Base-by-base conservation (phyloP, 495 filamentous ascomycete genomes). In the Ascodesmis nigricans region DNA sequence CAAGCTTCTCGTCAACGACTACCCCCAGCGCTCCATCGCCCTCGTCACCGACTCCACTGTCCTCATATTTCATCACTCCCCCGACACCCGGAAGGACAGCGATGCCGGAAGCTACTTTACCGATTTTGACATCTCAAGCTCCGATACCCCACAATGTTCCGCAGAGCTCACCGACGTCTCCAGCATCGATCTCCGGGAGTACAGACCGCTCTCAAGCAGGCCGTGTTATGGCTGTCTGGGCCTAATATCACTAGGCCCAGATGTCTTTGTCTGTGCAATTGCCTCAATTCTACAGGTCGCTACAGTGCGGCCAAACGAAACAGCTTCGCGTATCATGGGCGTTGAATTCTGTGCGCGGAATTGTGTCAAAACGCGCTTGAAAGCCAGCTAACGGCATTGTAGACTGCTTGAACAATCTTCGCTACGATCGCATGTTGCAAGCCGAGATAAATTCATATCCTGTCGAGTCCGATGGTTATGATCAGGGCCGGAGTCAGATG, bases 221-320 rank as follows among this genome's bases (percentile, higher is more conserved):
- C 67, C 71, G n/a, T 78, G 80, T 21, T 69, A 81, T 45, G 87
- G 87, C 20, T 93, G 83, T 1, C 64, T 97, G 34, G 87, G 87
- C 1, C 59, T 97, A 23, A 78, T 95, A 39, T 83, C 82, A 1
- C 62, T 93, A 30, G 66, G 68, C 29, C 63, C 70, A 18, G 84
- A 92, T 63, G 70, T 91, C 10, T 97, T 95, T 48, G 63, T 97
- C 13, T 87, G 80, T 43, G 74, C 92, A n/a, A 72, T 97, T 18
- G 90, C 71, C 24, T 63, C 66, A 25, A 73, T 79, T 23, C 64
- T 64, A 5, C 67, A 70, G 29, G 82, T 82, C 13, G 90, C 87
- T 21, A 75, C 67, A 13, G 66, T 92, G 23, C 64, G 80, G 31
- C 81, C 84, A 0, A 78, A 75, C 8, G 87, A 97, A 60, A 78